These are phyloP conservation scores for Penicillium longicatenatum DNA, from an alignment of 495 filamentous ascomycete genomes.

Conservation along the genomic window DNA sequence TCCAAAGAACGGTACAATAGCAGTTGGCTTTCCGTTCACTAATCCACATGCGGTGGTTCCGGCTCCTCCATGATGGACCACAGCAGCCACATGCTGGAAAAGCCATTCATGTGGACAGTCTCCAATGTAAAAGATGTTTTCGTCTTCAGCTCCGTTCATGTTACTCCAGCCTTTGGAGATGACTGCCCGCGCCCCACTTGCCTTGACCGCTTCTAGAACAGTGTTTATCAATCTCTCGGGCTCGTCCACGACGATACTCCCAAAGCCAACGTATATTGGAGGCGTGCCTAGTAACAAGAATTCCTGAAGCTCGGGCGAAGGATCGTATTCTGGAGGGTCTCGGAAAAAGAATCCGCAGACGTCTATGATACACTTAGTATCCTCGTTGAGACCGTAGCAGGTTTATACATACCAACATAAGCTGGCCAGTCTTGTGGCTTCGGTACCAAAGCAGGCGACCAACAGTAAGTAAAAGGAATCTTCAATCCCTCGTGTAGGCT, in stretches of 20 bases:
- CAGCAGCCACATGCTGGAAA: slow-evolving; percentile 61
- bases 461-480: slow-evolving; percentile 65
- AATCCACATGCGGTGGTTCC: slow-evolving; percentile 68
- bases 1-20: slow-evolving; percentile 67
- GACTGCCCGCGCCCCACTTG: slow-evolving; percentile 55
- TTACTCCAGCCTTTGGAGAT: slow-evolving; percentile 67
- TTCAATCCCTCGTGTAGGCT: slow-evolving; percentile 43
- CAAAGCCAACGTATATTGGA: slow-evolving; percentile 70
- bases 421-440: slow-evolving; percentile 62
- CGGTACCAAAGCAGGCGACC: slow-evolving; percentile 63
- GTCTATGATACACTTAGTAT: slow-evolving; percentile 26
- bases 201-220: slow-evolving; percentile 56
- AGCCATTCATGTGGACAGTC: slow-evolving; percentile 69
- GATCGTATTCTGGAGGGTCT: slow-evolving; percentile 51
- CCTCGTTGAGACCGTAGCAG: not conserved
- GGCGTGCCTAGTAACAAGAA: slow-evolving; percentile 57
- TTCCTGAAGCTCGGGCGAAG: slow-evolving; percentile 48
- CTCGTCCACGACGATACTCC: slow-evolving; percentile 65
- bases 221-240: slow-evolving; percentile 53
- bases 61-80: slow-evolving; percentile 68
- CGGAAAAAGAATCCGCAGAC: slow-evolving; percentile 66
- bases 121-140: slow-evolving; percentile 57
- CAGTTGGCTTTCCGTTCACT: slow-evolving; percentile 56
- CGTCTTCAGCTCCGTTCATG: slow-evolving; percentile 49
- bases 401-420: slow-evolving; percentile 47